Evolutionary conservation across 2,329 filamentous ascomycete genomes (phyloP).

Genomic region (Podosphaera fusca): DNA sequence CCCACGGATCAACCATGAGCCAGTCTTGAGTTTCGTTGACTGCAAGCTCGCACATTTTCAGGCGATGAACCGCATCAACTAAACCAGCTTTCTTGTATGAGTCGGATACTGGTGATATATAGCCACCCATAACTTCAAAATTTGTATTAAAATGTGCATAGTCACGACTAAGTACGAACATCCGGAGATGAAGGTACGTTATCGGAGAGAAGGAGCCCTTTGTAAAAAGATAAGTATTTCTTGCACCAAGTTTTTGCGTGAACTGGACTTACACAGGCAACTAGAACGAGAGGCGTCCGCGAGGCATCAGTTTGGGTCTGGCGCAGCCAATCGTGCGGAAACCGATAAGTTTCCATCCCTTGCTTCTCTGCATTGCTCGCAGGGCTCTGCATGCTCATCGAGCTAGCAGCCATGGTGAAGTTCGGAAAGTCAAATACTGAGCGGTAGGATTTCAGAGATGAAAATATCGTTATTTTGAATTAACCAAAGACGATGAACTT

Average conservation of each 20-base stretch:
- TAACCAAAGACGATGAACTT: too few species aligned
- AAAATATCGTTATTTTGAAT: constrained; percentile 31
- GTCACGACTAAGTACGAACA: constrained; percentile 67
- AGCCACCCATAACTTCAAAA: constrained; percentile 73
- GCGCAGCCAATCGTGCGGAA: constrained; percentile 12
- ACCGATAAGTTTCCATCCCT: too few species aligned
- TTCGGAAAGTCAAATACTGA: too few species aligned
- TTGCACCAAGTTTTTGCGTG: too few species aligned
- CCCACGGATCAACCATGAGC: constrained; percentile 77
- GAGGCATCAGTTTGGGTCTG: constrained; percentile 28
- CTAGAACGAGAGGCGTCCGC: constrained; percentile 40
- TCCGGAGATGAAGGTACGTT: constrained; percentile 56
- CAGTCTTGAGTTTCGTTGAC: constrained; percentile 40
- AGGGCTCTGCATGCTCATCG: too few species aligned
- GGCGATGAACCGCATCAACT: constrained; percentile 46
- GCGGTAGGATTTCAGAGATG: constrained; percentile 24
- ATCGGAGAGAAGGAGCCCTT: constrained; percentile 44
- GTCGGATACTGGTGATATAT: constrained; percentile 42
- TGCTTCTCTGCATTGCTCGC: too few species aligned
- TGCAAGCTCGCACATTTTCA: constrained; percentile 72
- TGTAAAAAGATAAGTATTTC: neutral
- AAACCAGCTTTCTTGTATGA: constrained; percentile 59
- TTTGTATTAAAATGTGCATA: constrained; percentile 52
- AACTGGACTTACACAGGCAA: constrained; percentile 26
- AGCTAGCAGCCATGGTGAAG: too few species aligned